Base-by-base conservation (phyloP, 768 basidiomycete genomes). In the Terana coerulea region DNA sequence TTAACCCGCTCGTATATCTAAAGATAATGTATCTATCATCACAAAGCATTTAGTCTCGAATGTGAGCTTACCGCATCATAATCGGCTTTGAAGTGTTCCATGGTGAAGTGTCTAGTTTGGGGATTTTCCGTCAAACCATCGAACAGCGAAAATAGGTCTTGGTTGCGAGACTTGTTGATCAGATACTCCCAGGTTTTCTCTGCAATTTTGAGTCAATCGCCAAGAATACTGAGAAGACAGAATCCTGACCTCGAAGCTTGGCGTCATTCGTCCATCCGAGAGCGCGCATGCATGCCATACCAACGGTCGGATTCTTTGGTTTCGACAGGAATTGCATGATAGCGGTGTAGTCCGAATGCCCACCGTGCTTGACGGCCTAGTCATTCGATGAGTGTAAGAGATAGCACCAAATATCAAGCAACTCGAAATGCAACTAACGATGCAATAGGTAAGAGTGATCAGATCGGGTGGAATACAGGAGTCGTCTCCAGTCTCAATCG, bases 401-500 rank as follows among this genome's bases (percentile, higher is more conserved):
- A 63, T 78, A n/a, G n/a, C n/a, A n/a, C n/a, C n/a, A n/a, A n/a
- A n/a, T n/a, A n/a, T n/a, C n/a, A n/a, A n/a, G n/a, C n/a, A n/a
- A n/a, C n/a, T n/a, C n/a, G n/a, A n/a, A n/a, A n/a, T n/a, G 29
- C n/a, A n/a, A n/a, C n/a, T n/a, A 56, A 87, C 86, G 46, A 69
- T 73, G 25, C 64, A 59, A 64, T 75, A 84, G 35, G 80, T 80
- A 34, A 75, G 68, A 26, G 72, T 61, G 58, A 86, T 78, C 43
- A 98, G 69, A 69, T 98, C 95, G 25, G 82, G 78, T 6, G 92
- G 90, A 57, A 98, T 90, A 46, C 68, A 73, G 0, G 84, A 86
- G 59, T 86, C 81, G 61, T 95, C 88, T 6, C 81, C 80, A 12
- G 82, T 88, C 52, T 79, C 75, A 59, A 86, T 66, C 64, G 84